Base-by-base conservation (phyloP, 1,284 basidiomycete genomes). In the Leccinum pachyderme region DNA sequence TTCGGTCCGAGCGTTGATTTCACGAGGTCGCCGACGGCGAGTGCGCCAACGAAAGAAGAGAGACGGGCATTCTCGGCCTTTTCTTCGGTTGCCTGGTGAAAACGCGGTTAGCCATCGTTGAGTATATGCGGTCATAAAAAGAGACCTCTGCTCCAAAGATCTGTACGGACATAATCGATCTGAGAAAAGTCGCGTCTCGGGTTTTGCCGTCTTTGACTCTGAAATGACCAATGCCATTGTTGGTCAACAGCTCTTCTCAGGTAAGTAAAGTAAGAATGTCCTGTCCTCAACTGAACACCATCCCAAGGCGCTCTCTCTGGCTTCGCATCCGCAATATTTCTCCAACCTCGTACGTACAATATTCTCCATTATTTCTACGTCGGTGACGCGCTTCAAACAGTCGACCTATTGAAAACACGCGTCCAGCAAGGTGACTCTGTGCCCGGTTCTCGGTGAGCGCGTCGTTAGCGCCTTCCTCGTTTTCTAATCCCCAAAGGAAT, bases 1-100 rank as follows among this genome's bases (percentile, higher is more conserved):
- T 99, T 99, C 39, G 96, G 97, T 12, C 96, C 96, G 7, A 99
- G 83, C 15, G 97, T 99, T 5, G 94, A 96, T 78, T 98, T 99
- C 71, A 99, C 95, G 60, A 99, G 86, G 76, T 99, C 96, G 51
- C 96, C 96, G 39, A 99, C 82, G 0, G 96, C 97, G 60, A 97
- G 86, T 1, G 96, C 96, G 37, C 96, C 97, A 57, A 99, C 93
- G 73, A 99, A 99, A 4, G 95, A 97, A 4, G 95, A 95, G 64
- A 99, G 87, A 76, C 97, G 94, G 63, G 96, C 94, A 81, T 95
- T 96, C 78, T 98, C 95, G n/a, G 93, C 94, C 70, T 94, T 91
- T 77, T 98, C 95, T 75, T 98, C 94, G 24, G 94, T 95, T 35
- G 95, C 95, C 91, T 96, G 65, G 12, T 32, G n/a, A 55, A 13